Evolutionary conservation across 2,329 filamentous ascomycete species (phyloP), one percentile per base, ranked within the genome.

Genomic region (Helicocarpus griseus): DNA sequence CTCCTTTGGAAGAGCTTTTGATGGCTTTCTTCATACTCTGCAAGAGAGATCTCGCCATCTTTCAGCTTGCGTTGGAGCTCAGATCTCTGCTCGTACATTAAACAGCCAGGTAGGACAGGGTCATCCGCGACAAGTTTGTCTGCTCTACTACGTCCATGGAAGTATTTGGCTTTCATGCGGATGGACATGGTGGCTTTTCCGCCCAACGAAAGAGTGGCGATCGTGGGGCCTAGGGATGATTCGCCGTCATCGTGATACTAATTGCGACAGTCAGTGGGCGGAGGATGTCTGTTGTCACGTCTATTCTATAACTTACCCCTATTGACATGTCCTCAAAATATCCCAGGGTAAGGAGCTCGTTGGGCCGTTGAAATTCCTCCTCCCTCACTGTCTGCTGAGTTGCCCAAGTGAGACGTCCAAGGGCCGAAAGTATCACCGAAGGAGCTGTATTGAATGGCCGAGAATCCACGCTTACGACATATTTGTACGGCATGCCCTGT

Each of bases 161-260:
- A 71, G 57, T 79, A 75, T 46, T 73, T 75, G 1, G 59, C 57
- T 60, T 82, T 82, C 69, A 82, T 73, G 2, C 78, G 74, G 35
- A 81, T 59, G 2, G 59, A 62, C 78, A 82, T 82, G 0, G 64
- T 71, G 0, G 78, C 75, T 6, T 70, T 69, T 0, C 68, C 69
- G 2, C 79, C 79, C 0, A 82, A 66, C 0, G 75, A 79, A 44
- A 79, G 63, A 0, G 78, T 80, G 0, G 76, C 75, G 39, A 82
- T 78, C 0, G 73, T 77, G 0, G 77, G 74, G 0, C 79, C 79
- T 0, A 82, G 71, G 0, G 73, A 74, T 1, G 56, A 60, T 61
- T 82, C 79, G 21, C 79, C 79, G 49, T 82, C 79, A 57, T 82
- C 79, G 59, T 82, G 79, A 60, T 76, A 81, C 64, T 77, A 24